Conservation (phyloP, 2,329 filamentous ascomycete species). For the Sporothrix mexicana region DNA sequence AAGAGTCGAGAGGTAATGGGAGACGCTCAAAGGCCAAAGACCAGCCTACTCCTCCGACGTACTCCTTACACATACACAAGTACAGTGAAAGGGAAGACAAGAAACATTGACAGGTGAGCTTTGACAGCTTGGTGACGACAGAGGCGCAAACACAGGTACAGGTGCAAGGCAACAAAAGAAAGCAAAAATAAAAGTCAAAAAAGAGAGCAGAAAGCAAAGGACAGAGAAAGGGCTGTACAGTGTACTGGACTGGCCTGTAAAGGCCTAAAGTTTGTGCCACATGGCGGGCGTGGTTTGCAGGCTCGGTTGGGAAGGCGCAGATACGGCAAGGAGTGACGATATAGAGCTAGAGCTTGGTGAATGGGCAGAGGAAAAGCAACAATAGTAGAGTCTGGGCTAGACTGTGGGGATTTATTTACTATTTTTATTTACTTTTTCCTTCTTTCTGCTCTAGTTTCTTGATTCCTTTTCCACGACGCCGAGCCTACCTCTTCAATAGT, state of each 20-base stretch:
- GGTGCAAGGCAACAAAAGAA: neutral
- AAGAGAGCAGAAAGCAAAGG: neutral
- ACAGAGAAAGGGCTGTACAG: too few relatives aligned
- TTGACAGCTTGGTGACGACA: neutral
- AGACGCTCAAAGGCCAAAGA: neutral
- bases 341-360: neutral
- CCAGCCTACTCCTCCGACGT: neutral
- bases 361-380: neutral
- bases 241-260: neutral
- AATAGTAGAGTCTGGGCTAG: neutral
- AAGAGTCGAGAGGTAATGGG: neutral
- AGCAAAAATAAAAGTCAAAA: neutral
- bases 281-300: neutral
- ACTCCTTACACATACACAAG: neutral
- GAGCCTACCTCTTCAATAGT: neutral
- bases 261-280: conserved; percentile 12
- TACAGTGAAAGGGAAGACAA: neutral
- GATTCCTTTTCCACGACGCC: neutral
- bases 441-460: neutral
- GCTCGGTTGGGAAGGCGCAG: neutral
- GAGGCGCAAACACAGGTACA: neutral
- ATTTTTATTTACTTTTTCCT: too few relatives aligned
- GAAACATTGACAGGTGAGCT: neutral
- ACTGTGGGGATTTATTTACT: too few relatives aligned
- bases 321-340: neutral